Evolutionary conservation across 2,329 filamentous ascomycete genomes (phyloP).

Genomic region (Ascomycota sp.): DNA sequence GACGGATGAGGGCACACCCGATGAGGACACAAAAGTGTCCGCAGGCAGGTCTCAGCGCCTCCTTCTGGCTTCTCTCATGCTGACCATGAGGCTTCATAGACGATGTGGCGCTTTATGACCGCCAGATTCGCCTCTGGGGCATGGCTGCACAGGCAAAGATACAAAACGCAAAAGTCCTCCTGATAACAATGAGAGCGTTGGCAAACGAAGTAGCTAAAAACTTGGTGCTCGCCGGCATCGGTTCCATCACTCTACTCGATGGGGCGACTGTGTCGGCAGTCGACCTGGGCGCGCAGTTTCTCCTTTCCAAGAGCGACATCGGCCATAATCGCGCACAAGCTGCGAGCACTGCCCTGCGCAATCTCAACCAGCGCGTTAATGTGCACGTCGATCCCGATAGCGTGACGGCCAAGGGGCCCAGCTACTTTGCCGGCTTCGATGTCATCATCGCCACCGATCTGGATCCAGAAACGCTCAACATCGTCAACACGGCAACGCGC

Average conservation of each 20-base stretch:
- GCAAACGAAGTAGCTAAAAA: slow-evolving; percentile 96
- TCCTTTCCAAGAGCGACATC: slow-evolving; percentile 46
- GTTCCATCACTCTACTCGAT: slow-evolving; percentile 76
- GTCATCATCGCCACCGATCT: slow-evolving; percentile 82
- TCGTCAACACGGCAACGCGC: slow-evolving; percentile 73
- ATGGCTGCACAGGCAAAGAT: slow-evolving; percentile 89
- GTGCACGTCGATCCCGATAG: slow-evolving; percentile 50
- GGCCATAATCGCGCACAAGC: slow-evolving; percentile 74
- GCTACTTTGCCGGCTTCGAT: slow-evolving; percentile 64
- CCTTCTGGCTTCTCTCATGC: not conserved
- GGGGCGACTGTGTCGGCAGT: slow-evolving; percentile 52
- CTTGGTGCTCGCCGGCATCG: slow-evolving; percentile 80
- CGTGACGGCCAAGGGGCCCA: slow-evolving; percentile 44
- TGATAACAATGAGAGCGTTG: slow-evolving; percentile 72
- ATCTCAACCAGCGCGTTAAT: slow-evolving; percentile 74
- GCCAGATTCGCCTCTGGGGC: slow-evolving; percentile 93
- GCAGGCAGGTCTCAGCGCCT: slow-evolving; percentile 10
- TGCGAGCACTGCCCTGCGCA: slow-evolving; percentile 55
- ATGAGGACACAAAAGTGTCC: slow-evolving; percentile 9
- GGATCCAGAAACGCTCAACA: slow-evolving; percentile 49
- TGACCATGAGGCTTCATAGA: slow-evolving; percentile 27
- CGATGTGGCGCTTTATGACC: slow-evolving; percentile 92
- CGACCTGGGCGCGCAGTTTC: slow-evolving; percentile 69
- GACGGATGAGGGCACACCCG: too few species aligned
- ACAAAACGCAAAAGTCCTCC: slow-evolving; percentile 69